Conservation (phyloP, 2,329 filamentous ascomycete genomes). For the Clarireedia homoeocarpa region DNA sequence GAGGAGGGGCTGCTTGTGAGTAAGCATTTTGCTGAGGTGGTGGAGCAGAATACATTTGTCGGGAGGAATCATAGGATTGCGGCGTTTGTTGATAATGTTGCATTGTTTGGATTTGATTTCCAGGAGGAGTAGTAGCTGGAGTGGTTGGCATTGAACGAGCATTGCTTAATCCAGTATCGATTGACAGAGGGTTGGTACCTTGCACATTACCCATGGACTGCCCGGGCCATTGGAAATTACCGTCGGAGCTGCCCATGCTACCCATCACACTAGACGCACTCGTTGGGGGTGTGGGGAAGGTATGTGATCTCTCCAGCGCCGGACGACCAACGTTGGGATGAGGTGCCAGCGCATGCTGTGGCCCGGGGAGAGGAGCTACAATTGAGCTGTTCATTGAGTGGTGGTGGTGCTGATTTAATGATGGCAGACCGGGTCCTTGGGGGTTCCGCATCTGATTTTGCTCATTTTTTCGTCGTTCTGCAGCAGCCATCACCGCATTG, state of each 20-base stretch:
- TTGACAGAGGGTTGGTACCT: slow-evolving; percentile 64
- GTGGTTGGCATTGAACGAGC: slow-evolving; percentile 81
- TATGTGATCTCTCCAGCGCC: slow-evolving; percentile 75
- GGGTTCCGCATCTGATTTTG: slow-evolving; percentile 52
- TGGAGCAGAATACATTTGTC: slow-evolving; percentile 69
- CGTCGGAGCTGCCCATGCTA: slow-evolving; percentile 64
- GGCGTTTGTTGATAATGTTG: slow-evolving; percentile 62
- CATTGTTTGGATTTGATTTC: slow-evolving; percentile 67
- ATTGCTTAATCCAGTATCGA: slow-evolving; percentile 72
- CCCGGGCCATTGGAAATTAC: slow-evolving; percentile 70
- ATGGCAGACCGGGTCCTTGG: slow-evolving; percentile 52
- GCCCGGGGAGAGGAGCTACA: slow-evolving; percentile 40
- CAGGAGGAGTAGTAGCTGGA: slow-evolving; percentile 85
- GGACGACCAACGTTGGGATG: slow-evolving; percentile 70
- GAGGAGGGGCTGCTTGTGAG: slow-evolving; percentile 50
- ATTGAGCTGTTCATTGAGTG: slow-evolving; percentile 55
- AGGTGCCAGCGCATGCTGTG: slow-evolving; percentile 48
- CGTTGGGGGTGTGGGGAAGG: slow-evolving; percentile 87
- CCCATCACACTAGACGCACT: slow-evolving; percentile 81
- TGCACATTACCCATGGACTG: slow-evolving; percentile 54
- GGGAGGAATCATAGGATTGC: slow-evolving; percentile 66
- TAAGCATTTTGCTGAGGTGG: slow-evolving; percentile 63
- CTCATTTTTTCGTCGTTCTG: slow-evolving; percentile 68
- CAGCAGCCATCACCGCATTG: slow-evolving; percentile 80
- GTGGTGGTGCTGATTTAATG: slow-evolving; percentile 59